Base-by-base conservation (phyloP, 192 early-diverging fungal species). In the Coemansia sp. region DNA sequence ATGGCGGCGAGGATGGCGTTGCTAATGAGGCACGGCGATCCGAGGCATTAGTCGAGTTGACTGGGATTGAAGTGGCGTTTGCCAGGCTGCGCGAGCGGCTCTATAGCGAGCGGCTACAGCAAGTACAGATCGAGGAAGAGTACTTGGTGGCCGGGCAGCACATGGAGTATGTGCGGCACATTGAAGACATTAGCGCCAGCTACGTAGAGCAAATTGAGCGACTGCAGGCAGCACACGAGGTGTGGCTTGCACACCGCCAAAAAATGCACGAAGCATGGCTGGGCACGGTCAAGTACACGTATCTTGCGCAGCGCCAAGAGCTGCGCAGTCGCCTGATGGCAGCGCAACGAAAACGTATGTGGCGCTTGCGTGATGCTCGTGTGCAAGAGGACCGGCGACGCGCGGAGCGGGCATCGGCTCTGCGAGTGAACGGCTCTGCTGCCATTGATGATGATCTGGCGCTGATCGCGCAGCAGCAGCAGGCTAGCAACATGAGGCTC, bases 21-120 rank as follows among this genome's bases (percentile, higher is more conserved):
- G 64, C 53, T n/a, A 65, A 67, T 64, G 79, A 82, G 63, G 60
- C 74, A 20, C 73, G 74, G 63, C 70, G 79, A 18, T 59, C 74
- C 0, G 70, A 59, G 34, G 79, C 79, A 16, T 43, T 82, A 34
- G 34, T 56, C 10, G 79, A 82, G 48, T 71, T 82, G 50, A 74
- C 74, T 18, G 46, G 65, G 42, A 82, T 82, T 38, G 79, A 82
- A 65, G 70, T 82, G 21, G 79, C 70, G 67, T 82, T 82, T 82
- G 79, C 79, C 48, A 71, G 70, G 64, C 67, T 82, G 55, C 79
- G 79, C 59, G 79, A 82, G 62, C 69, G 79, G 16, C 68, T 80
- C 9, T 80, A 80, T 28, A 56, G 51, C 37, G 77, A 80, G 66
- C 65, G 77, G 8, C 38, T 80, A 38, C 65, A 66, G 69, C 77